Conservation (phyloP, 805 yeast genomes). For the Saturnispora ahearnii region DNA sequence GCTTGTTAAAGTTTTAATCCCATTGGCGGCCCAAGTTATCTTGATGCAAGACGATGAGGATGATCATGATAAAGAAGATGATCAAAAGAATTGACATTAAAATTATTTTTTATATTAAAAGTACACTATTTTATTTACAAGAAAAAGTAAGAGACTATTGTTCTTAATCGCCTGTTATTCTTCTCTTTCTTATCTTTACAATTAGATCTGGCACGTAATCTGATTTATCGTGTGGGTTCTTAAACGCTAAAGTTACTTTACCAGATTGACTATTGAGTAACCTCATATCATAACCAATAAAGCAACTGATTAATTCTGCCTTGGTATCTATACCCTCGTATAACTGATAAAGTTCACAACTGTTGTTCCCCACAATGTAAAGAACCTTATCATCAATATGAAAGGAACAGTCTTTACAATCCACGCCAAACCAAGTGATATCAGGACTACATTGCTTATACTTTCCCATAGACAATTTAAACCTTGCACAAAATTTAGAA, state of each 20-base stretch:
- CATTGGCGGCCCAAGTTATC: slow-evolving; percentile 29
- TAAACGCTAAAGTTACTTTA: slow-evolving; percentile 17
- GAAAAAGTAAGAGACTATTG: neutral
- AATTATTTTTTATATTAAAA: neutral
- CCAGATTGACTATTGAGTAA: slow-evolving; percentile 23
- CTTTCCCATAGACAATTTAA: slow-evolving; percentile 17
- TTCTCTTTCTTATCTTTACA: slow-evolving; percentile 7
- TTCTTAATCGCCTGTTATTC: neutral
- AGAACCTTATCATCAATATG: slow-evolving; percentile 22
- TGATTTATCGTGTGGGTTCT: slow-evolving; percentile 1
- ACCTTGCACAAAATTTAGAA: slow-evolving; percentile 22
- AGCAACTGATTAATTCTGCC: slow-evolving; percentile 19
- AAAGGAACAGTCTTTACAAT: slow-evolving; percentile 21
- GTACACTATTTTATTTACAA: neutral
- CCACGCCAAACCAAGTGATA: slow-evolving; percentile 21
- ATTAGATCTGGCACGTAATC: neutral
- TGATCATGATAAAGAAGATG: slow-evolving; percentile 1
- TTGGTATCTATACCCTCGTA: slow-evolving; percentile 15
- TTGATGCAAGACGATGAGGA: slow-evolving; percentile 16
- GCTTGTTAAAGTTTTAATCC: slow-evolving; percentile 26
- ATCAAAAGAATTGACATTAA: neutral
- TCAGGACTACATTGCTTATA: slow-evolving; percentile 21
- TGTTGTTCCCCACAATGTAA: slow-evolving; percentile 17
- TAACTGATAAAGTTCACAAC: slow-evolving; percentile 24
- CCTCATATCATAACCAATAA: slow-evolving; percentile 19